A percentile compares a stretch with the other conserved stretches of the same genome.
Conservation (phyloP, 192 early-diverging fungal genomes). For the Cladochytrium replicatum region DNA sequence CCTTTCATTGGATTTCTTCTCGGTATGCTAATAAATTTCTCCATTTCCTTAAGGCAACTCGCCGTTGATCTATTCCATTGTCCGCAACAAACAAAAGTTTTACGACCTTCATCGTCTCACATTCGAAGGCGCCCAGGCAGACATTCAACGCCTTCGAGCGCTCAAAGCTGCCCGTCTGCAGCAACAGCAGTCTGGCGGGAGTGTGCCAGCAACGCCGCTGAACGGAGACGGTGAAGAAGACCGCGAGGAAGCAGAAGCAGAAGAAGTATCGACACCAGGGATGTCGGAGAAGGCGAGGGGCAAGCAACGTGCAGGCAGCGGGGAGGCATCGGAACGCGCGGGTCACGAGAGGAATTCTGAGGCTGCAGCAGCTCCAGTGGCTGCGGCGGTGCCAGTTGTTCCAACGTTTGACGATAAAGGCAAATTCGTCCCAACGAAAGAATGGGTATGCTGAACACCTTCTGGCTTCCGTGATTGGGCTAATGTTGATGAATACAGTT, state of each 20-base stretch:
- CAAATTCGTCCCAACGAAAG: slow-evolving; percentile 57
- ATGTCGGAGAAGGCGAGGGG: slow-evolving; percentile 72
- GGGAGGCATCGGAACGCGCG: not conserved
- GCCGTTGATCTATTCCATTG: slow-evolving; percentile 69
- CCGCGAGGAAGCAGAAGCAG: slow-evolving; percentile 8
- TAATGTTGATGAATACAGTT: slow-evolving; percentile 23
- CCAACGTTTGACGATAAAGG: slow-evolving; percentile 30
- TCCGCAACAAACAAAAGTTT: slow-evolving; percentile 63
- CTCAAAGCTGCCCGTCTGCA: slow-evolving; percentile 34
- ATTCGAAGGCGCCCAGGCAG: slow-evolving; percentile 49
- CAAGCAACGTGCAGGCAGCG: slow-evolving; percentile 52
- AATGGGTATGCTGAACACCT: slow-evolving; percentile 47
- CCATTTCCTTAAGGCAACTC: slow-evolving; percentile 54
- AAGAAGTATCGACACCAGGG: slow-evolving; percentile 1
- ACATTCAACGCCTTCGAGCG: slow-evolving; percentile 46
- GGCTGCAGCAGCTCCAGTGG: slow-evolving; percentile 15
- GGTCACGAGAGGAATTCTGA: slow-evolving; percentile 2
- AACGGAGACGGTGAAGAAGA: too few relatives aligned
- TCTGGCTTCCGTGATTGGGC: slow-evolving; percentile 16
- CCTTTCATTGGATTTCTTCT: slow-evolving; percentile 1
- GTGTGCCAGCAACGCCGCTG: too few relatives aligned
- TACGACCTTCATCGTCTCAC: slow-evolving; percentile 57
- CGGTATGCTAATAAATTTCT: slow-evolving; percentile 2
- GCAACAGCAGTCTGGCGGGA: too few relatives aligned
- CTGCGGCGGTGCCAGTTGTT: too few relatives aligned